Evolutionary conservation across 148 eudicot species (phyloP), one percentile per base, ranked within the genome.

Genomic region (Tetragonia tetragonoides): DNA sequence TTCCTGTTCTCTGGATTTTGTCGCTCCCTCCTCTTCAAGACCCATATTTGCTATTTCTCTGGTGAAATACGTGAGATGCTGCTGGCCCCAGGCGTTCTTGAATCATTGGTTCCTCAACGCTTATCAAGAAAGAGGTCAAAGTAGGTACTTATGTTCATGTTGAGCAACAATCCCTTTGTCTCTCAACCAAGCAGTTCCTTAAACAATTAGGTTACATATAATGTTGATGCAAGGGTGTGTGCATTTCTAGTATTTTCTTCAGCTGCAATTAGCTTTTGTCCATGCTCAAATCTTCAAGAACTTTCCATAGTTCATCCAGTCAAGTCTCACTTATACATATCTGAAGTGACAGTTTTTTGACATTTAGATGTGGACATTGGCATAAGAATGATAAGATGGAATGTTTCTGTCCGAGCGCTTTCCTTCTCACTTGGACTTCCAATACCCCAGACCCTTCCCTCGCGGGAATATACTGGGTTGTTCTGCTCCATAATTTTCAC

Each of bases 61-160:
- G 90, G 90, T 66, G 84, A 87, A 81, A 40, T 89, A 74, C 73
- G 79, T 70, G 89, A 86, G 85, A 68, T 81, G 63, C 71, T 80
- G 61, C 53, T 44, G 49, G 86, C 79, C 69, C 89, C 88, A 37
- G 84, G 92, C 73, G 76, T 86, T 76, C 75, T 86, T 71, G 90
- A 73, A 67, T 68, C 81, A 74, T 82, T 88, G 59, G 83, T 84
- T 82, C 89, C 88, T 73, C 87, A 85, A 61, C 74, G 88, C 61
- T 81, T 83, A 42, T 82, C 89, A 75, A 87, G 88, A 77, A 89
- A 87, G 83, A 81, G 84, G 78, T 89, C 85, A 78, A 72, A 82
- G 89, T 85, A 83, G 40, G 51, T 76, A 11, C 68, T 63, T 38
- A 59, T 59, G 5, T 54, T 60, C 75, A 60, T 46, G 4, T 47